A percentile compares a stretch with the other conserved stretches of the same genome.
Evolutionary conservation across 2,329 filamentous ascomycete genomes (phyloP).

Genomic region (Pseudogymnoascus sp.): DNA sequence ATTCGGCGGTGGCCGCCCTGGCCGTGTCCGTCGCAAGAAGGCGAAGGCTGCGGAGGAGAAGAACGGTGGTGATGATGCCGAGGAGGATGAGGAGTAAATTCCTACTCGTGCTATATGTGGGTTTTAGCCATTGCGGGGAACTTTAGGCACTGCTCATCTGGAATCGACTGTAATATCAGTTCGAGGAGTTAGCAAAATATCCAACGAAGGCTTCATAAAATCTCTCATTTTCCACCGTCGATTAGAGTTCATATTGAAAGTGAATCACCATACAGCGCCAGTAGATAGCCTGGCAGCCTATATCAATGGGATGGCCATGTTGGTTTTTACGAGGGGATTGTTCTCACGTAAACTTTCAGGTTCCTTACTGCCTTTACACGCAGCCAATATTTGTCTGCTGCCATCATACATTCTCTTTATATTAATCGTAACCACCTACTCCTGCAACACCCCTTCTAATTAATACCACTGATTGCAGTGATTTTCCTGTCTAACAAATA

Average conservation of each 20-base stretch:
- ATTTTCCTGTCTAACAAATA: neutral
- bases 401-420: neutral
- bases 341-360: neutral
- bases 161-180: constrained; percentile 39
- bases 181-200: constrained; percentile 45
- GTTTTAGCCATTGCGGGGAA: constrained; percentile 26
- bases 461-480: neutral
- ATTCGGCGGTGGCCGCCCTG: constrained; percentile 92
- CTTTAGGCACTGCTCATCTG: constrained; percentile 30
- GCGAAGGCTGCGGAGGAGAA: constrained; percentile 86
- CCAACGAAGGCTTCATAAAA: constrained; percentile 30
- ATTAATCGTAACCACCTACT: neutral
- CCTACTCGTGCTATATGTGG: constrained; percentile 14
- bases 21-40: constrained; percentile 99
- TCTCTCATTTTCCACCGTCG: neutral
- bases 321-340: neutral
- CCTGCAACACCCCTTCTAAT: neutral
- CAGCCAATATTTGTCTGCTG: neutral
- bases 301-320: neutral
- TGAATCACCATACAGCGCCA: neutral
- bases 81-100: constrained; percentile 50
- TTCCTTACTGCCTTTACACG: neutral
- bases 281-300: neutral
- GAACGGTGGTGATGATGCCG: constrained; percentile 71
- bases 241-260: neutral